Evolutionary conservation across 2,329 filamentous ascomycete genomes (phyloP).

Genomic region (Chaetoscypha palmicola): DNA sequence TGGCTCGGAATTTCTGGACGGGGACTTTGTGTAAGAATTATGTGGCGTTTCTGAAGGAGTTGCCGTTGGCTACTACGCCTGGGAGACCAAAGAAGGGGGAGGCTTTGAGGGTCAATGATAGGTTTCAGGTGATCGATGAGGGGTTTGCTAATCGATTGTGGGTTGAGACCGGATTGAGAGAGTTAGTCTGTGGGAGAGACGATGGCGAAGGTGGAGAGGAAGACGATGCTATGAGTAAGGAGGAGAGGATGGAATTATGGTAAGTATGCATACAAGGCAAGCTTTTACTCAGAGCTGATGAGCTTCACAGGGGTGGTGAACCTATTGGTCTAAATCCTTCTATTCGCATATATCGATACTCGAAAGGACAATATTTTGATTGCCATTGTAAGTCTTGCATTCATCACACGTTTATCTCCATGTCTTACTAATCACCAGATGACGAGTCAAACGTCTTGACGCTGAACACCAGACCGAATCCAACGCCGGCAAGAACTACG

Average conservation of each 20-base stretch:
- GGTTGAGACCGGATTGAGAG: slow-evolving; percentile 66
- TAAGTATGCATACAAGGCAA: slow-evolving; percentile 18
- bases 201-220: slow-evolving; percentile 16
- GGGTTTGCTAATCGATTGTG: slow-evolving; percentile 70
- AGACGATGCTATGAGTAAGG: slow-evolving; percentile 16
- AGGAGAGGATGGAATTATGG: slow-evolving; percentile 28
- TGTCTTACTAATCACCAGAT: slow-evolving; percentile 43
- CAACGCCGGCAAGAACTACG: slow-evolving; percentile 62
- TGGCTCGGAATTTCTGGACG: slow-evolving; percentile 56
- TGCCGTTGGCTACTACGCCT: slow-evolving; percentile 58
- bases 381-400: slow-evolving; percentile 66
- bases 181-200: slow-evolving; percentile 32
- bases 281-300: slow-evolving; percentile 28
- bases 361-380: slow-evolving; percentile 81
- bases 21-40: slow-evolving; percentile 56
- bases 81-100: slow-evolving; percentile 60
- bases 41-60: slow-evolving; percentile 50
- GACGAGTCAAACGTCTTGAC: slow-evolving; percentile 76
- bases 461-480: slow-evolving; percentile 40
- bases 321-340: slow-evolving; percentile 81
- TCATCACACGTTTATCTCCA: slow-evolving; percentile 1
- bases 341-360: slow-evolving; percentile 84
- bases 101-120: slow-evolving; percentile 76
- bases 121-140: slow-evolving; percentile 74
- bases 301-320: slow-evolving; percentile 64